Conservation (phyloP, 2,329 filamentous ascomycete species). For the Neofusicoccum umdonicola region DNA sequence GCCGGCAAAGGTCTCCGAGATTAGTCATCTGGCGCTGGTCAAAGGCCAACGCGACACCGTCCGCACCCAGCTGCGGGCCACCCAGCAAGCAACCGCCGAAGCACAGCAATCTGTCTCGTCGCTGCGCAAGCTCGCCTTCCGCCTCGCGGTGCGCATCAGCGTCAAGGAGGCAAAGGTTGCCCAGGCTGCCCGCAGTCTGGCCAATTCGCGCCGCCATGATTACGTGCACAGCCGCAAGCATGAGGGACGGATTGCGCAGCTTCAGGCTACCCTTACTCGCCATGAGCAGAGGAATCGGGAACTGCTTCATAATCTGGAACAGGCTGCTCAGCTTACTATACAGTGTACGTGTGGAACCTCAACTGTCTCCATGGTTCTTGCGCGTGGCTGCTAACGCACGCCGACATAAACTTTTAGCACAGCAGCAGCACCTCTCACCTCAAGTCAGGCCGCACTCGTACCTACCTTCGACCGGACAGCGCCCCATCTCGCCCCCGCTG, state of each 20-base stretch:
- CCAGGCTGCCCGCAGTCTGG: slow-evolving; percentile 31
- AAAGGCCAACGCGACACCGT: slow-evolving; percentile 35
- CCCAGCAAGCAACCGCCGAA: slow-evolving; percentile 32
- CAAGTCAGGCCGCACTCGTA: neutral
- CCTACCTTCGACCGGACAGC: neutral
- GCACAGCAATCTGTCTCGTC: slow-evolving; percentile 35
- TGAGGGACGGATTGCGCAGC: slow-evolving; percentile 27
- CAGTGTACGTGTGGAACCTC: slow-evolving; percentile 28
- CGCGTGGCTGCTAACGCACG: slow-evolving; percentile 7
- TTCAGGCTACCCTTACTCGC: slow-evolving; percentile 30
- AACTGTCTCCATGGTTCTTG: slow-evolving; percentile 3
- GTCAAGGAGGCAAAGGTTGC: slow-evolving; percentile 40
- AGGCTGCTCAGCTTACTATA: slow-evolving; percentile 33
- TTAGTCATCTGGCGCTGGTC: slow-evolving; percentile 32
- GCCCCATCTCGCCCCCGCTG: slow-evolving; percentile 7
- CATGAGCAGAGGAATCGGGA: slow-evolving; percentile 38
- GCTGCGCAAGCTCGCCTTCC: slow-evolving; percentile 36
- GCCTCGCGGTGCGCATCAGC: slow-evolving; percentile 39
- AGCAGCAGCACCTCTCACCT: slow-evolving; percentile 2
- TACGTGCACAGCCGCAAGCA: slow-evolving; percentile 32
- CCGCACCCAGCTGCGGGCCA: slow-evolving; percentile 32
- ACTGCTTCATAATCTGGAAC: slow-evolving; percentile 36
- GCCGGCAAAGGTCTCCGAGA: neutral
- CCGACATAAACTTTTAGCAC: slow-evolving; percentile 15
- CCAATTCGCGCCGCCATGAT: slow-evolving; percentile 30